A percentile compares a stretch with the other conserved stretches of the same genome.
Evolutionary conservation across 2,329 filamentous ascomycete genomes (phyloP).

Genomic region (Mariannaea elegans): DNA sequence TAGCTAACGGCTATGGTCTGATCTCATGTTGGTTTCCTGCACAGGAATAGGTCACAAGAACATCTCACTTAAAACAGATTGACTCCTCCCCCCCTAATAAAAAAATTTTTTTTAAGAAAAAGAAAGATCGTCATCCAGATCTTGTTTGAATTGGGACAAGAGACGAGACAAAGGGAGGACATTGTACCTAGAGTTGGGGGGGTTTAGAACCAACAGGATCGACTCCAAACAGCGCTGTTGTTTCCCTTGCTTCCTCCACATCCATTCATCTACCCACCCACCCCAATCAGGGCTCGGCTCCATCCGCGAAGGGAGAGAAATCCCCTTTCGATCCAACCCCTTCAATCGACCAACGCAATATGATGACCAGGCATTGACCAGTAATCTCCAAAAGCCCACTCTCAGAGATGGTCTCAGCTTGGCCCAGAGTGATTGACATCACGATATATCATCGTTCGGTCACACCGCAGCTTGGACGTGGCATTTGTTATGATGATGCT

Average conservation of each 20-base stretch:
- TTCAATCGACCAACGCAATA: conserved; percentile 11
- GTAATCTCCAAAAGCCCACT: conserved; percentile 39
- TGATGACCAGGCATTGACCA: conserved; percentile 38
- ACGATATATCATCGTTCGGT: conserved; percentile 18
- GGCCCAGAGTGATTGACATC: conserved; percentile 18
- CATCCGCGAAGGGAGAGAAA: neutral
- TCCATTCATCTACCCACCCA: neutral
- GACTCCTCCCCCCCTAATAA: too few species aligned
- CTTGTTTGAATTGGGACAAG: too few species aligned
- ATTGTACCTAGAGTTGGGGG: neutral
- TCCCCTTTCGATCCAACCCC: neutral
- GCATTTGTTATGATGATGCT: conserved; percentile 12
- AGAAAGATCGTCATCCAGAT: too few species aligned
- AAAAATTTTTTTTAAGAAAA: too few species aligned
- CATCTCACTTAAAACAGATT: conserved; percentile 13
- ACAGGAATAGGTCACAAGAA: conserved; percentile 11
- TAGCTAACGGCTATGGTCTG: conserved; percentile 15
- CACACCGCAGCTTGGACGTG: conserved; percentile 21
- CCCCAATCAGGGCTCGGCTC: neutral
- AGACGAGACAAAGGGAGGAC: conserved; percentile 4
- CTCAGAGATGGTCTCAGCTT: conserved; percentile 37
- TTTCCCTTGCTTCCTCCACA: conserved; percentile 2
- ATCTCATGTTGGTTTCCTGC: conserved; percentile 15
- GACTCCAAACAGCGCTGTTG: neutral
- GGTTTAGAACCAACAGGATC: too few species aligned